phyloP scores from a whole-genome alignment of 768 basidiomycete genomes.

The Boletales sp. region DNA sequence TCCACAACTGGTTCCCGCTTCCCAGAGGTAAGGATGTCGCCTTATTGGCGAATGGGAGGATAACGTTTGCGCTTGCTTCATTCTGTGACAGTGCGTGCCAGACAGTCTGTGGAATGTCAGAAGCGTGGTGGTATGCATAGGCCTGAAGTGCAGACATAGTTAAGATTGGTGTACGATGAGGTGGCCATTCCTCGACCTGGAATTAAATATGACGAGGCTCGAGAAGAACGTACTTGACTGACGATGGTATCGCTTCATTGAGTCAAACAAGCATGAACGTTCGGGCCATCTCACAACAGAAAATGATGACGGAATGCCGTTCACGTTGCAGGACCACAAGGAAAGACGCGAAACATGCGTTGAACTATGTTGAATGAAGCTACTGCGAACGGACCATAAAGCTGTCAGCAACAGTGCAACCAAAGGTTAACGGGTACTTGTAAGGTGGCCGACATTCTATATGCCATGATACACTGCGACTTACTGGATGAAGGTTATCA shows the following conservation, averaged over 20 bases:
- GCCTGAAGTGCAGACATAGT: background rate
- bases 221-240: background rate
- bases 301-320: background rate
- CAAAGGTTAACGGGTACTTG: too few species aligned
- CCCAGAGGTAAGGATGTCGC: conserved; percentile 7
- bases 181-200: background rate
- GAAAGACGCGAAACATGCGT: background rate
- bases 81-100: conserved; percentile 28
- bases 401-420: too few species aligned
- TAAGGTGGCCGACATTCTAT: too few species aligned
- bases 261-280: background rate
- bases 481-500: too few species aligned
- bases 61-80: conserved; percentile 37
- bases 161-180: conserved; percentile 14
- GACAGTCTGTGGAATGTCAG: conserved; percentile 21
- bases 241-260: background rate
- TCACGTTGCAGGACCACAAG: background rate
- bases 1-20: conserved; percentile 26
- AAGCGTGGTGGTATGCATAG: conserved; percentile 1
- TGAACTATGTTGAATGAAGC: too few species aligned
- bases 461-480: too few species aligned
- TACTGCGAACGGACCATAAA: too few species aligned
- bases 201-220: conserved; percentile 3
- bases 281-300: background rate
- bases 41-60: conserved; percentile 39